Conservation (phyloP, 768 basidiomycete species). For the Boletellus ananas region DNA sequence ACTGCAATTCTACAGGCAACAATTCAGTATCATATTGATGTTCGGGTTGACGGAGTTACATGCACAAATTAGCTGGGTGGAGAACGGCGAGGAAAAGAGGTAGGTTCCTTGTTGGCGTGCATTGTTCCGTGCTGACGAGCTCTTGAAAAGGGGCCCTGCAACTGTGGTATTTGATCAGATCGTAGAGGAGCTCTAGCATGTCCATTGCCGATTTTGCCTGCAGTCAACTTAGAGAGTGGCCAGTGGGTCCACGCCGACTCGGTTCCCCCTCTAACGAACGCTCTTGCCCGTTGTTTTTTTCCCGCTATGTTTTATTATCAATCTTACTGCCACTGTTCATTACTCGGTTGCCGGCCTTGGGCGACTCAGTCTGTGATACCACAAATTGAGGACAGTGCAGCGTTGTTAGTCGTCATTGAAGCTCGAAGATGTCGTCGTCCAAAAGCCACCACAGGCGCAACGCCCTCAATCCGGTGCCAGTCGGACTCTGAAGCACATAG, state of each 20-base stretch:
- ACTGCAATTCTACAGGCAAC: constrained; percentile 28
- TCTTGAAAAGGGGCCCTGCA: constrained; percentile 26
- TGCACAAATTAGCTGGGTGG: constrained; percentile 44
- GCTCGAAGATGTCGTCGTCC: too few relatives aligned
- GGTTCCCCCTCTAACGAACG: too few relatives aligned
- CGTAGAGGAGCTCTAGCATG: constrained; percentile 23
- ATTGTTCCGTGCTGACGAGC: background rate
- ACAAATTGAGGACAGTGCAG: too few relatives aligned
- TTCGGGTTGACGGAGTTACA: constrained; percentile 47
- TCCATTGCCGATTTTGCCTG: background rate
- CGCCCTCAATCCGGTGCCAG: too few relatives aligned
- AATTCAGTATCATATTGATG: constrained; percentile 39
- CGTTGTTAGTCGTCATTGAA: too few relatives aligned
- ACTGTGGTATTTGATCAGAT: constrained; percentile 32
- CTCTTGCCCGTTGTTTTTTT: too few relatives aligned
- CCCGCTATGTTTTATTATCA: too few relatives aligned
- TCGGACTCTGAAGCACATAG: too few relatives aligned
- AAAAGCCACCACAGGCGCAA: too few relatives aligned
- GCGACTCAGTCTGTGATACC: too few relatives aligned
- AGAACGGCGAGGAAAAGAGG: constrained; percentile 30
- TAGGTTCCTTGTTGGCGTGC: background rate
- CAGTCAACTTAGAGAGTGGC: background rate
- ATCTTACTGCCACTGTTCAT: too few relatives aligned
- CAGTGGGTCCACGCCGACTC: background rate
- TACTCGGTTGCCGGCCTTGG: too few relatives aligned